Base-by-base conservation (phyloP, 352 stramenopile species). In the Saprolegnia diclina region DNA sequence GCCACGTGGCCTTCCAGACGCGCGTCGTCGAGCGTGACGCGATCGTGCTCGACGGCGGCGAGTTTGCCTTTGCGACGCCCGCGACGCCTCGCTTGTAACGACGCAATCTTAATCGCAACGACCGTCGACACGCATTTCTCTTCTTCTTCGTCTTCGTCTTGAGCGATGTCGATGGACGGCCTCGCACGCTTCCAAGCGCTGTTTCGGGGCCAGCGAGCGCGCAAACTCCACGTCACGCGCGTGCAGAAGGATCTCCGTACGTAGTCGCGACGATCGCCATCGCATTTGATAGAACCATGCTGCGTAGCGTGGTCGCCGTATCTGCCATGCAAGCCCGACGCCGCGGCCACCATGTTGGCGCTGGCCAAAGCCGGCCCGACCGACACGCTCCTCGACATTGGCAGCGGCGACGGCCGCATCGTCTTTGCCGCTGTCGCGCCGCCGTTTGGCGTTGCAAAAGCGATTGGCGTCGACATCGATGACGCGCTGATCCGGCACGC, bases 41-140 rank as follows among this genome's bases (percentile, higher is more conserved):
- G 48, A 77, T 92, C 18, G 82, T 92, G 48, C 79, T 94, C 40
- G 84, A 94, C 72, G 81, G 84, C 37, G 84, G 86, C 56, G 84
- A 94, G 72, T 92, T 94, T 65, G 62, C 88, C 40, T 87, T 40
- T 42, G 13, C 24, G 13, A n/a, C 19, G 35, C 13, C 52, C 16
- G 24, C 52, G 24, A 14, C 52, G 13, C 13, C 52, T 24, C 52
- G 52, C 35, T 24, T 59, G 52, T 59, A 24, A 59, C 11, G 24
- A 18, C 11, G 13, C 3, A 26, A n/a, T 59, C 35, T 16, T 26
- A 59, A 35, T 59, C 9, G 52, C 19, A 59, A 59, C 52, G 24
- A 18, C 42, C 11, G 10, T 48, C 11, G 18, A 48, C 11, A 48
- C 7, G 3, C 4, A 11, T 10, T 35, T 16, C 13, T 9, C 3